phyloP scores from a whole-genome alignment of 1,284 basidiomycete genomes.

The Pulchroboletus neoregius region DNA sequence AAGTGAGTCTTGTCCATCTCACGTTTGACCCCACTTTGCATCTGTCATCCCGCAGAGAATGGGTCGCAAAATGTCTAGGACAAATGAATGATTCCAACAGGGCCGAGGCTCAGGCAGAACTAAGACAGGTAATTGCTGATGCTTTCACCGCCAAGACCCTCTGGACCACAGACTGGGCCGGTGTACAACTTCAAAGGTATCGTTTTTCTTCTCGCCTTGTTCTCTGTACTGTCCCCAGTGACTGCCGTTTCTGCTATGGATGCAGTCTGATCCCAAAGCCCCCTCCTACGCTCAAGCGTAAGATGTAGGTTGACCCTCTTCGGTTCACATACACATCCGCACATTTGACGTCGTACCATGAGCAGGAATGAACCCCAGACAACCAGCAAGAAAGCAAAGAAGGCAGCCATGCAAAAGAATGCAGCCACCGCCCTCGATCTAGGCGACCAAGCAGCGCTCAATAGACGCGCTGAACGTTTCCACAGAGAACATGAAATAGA shows the following conservation, averaged over 20 bases:
- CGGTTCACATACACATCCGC: neutral
- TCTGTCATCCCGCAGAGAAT: slow-evolving; percentile 51
- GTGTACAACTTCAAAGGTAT: slow-evolving; percentile 76
- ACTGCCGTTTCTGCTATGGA: slow-evolving; percentile 14
- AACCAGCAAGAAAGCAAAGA: slow-evolving; percentile 67
- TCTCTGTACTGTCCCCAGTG: slow-evolving; percentile 19
- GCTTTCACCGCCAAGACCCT: slow-evolving; percentile 75
- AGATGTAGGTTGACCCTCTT: slow-evolving; percentile 43
- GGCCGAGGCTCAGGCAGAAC: slow-evolving; percentile 71
- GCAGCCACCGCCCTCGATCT: slow-evolving; percentile 44
- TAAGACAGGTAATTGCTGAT: slow-evolving; percentile 84
- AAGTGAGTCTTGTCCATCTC: slow-evolving; percentile 40
- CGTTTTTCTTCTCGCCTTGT: slow-evolving; percentile 9
- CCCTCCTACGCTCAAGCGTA: slow-evolving; percentile 59
- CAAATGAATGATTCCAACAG: slow-evolving; percentile 77
- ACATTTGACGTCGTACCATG: slow-evolving; percentile 14
- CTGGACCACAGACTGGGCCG: slow-evolving; percentile 86
- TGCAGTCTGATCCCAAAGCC: slow-evolving; percentile 66
- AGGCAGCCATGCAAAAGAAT: slow-evolving; percentile 47
- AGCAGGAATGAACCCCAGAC: slow-evolving; percentile 39
- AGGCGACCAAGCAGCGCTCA: slow-evolving; percentile 63
- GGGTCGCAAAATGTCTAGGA: slow-evolving; percentile 79
- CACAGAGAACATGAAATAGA: slow-evolving; percentile 80
- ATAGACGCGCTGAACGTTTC: slow-evolving; percentile 71
- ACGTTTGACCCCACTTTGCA: slow-evolving; percentile 1